These are phyloP conservation scores for Tetrahymena thermophila DNA, from an alignment of 73 alveolate species.

Conservation along the genomic window DNA sequence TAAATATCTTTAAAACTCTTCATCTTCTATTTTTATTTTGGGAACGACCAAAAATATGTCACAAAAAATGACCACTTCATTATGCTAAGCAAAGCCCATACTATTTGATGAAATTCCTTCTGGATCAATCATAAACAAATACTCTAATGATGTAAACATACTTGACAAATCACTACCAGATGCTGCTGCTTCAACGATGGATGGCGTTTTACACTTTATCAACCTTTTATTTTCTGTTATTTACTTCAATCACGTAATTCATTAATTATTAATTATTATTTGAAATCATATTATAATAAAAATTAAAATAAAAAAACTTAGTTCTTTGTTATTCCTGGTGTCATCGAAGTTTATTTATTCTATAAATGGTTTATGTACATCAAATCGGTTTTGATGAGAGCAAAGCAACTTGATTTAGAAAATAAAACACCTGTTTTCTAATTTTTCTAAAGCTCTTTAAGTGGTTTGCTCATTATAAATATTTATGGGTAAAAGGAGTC, in stretches of 20 bases:
- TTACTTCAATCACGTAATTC: not conserved
- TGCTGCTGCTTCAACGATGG: not conserved
- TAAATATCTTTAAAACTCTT: not conserved
- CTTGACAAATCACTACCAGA: not conserved
- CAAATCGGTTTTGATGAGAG: not conserved
- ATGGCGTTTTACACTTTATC: not conserved
- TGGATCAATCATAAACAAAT: constrained; percentile 44
- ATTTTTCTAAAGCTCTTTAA: not conserved
- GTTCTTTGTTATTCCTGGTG: not conserved
- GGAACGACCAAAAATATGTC: not conserved
- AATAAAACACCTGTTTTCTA: not conserved
- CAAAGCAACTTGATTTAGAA: not conserved
- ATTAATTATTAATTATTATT: not conserved
- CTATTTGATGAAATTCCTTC: constrained; percentile 47
- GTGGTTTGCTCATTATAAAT: not conserved
- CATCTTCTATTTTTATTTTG: not conserved
- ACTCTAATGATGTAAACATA: constrained; percentile 34
- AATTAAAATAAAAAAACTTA: not conserved
- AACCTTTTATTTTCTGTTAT: not conserved
- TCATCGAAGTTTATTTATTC: not conserved
- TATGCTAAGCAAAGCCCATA: constrained; percentile 18
- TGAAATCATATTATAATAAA: no score
- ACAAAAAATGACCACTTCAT: constrained; percentile 10
- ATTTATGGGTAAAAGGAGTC: not conserved
- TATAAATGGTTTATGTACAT: not conserved